Percentiles rank a stretch among this genome's conserved stretches.
phyloP scores from a whole-genome alignment of 192 early-diverging fungal species.

The Chytriomyces confervae region DNA sequence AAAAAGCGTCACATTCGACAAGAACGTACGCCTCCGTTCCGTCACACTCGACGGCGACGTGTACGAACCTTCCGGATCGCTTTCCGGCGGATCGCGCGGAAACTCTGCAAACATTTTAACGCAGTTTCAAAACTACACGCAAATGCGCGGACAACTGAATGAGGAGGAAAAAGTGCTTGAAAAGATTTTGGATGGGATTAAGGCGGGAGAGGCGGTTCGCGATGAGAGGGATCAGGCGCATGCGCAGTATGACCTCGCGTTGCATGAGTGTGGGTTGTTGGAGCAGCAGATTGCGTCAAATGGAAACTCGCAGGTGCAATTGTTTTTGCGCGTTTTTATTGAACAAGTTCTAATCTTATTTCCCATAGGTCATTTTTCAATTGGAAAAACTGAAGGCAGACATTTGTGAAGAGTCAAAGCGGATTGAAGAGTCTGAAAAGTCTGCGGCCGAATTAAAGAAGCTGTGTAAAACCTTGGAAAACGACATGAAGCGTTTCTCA shows the following conservation, averaged over 20 bases:
- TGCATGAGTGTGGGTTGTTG: slow-evolving; percentile 76
- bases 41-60: slow-evolving; percentile 97
- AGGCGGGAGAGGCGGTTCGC: slow-evolving; percentile 59
- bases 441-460: background rate
- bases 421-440: slow-evolving; percentile 49
- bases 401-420: slow-evolving; percentile 57
- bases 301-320: slow-evolving; percentile 66
- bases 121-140: slow-evolving; percentile 66
- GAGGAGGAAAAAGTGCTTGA: slow-evolving; percentile 58
- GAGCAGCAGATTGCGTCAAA: slow-evolving; percentile 82
- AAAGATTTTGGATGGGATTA: slow-evolving; percentile 60
- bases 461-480: slow-evolving; percentile 31
- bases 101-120: slow-evolving; percentile 73
- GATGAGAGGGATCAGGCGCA: slow-evolving; percentile 63
- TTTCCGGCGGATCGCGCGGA: slow-evolving; percentile 90
- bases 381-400: slow-evolving; percentile 48
- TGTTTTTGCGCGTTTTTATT: slow-evolving; percentile 6
- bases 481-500: slow-evolving; percentile 90
- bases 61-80: slow-evolving; percentile 92
- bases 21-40: slow-evolving; percentile 80
- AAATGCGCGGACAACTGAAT: slow-evolving; percentile 61
- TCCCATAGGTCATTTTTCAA: slow-evolving; percentile 46
- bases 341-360: background rate
- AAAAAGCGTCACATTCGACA: slow-evolving; percentile 88
- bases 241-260: slow-evolving; percentile 66